A percentile compares a stretch with the other conserved stretches of the same genome.
phyloP scores from a whole-genome alignment of 106 monocot genomes.

The Alisma plantagoaquatica region DNA sequence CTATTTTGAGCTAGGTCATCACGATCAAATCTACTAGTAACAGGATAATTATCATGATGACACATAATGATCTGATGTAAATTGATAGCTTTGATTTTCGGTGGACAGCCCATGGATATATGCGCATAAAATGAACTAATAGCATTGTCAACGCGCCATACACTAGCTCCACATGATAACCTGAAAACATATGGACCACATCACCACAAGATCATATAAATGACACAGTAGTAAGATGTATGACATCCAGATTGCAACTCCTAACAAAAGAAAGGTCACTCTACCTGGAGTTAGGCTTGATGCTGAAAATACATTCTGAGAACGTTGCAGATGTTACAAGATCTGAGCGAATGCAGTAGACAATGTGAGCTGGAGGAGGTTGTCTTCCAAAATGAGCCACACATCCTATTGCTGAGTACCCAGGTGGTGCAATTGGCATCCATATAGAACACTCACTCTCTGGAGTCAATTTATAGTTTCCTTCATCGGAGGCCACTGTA shows the following conservation, averaged over 20 bases:
- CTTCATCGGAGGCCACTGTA: constrained; percentile 15
- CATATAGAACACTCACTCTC: constrained; percentile 72
- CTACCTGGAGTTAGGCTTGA: constrained; percentile 53
- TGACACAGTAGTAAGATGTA: constrained; percentile 1
- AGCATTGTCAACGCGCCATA: constrained; percentile 87
- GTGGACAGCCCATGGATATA: constrained; percentile 44
- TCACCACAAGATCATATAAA: constrained; percentile 4
- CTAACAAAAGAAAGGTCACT: constrained; percentile 1
- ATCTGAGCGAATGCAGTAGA: constrained; percentile 92
- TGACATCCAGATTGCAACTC: no score
- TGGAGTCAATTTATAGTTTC: constrained; percentile 1
- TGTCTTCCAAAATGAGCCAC: constrained; percentile 64
- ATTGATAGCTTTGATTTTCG: constrained; percentile 29
- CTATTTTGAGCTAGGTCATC: constrained; percentile 12
- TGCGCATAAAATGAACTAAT: constrained; percentile 68
- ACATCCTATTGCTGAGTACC: constrained; percentile 84
- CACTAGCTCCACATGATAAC: constrained; percentile 53
- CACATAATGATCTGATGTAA: constrained; percentile 76
- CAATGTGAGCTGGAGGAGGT: constrained; percentile 72
- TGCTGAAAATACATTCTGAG: constrained; percentile 64
- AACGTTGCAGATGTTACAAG: constrained; percentile 59
- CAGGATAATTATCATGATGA: constrained; percentile 20
- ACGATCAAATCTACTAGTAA: constrained; percentile 12
- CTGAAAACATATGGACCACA: no score
- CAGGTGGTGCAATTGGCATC: constrained; percentile 87